These are phyloP conservation scores for Coemansia umbellata DNA, from an alignment of 192 early-diverging fungal species.

Conservation along the genomic window DNA sequence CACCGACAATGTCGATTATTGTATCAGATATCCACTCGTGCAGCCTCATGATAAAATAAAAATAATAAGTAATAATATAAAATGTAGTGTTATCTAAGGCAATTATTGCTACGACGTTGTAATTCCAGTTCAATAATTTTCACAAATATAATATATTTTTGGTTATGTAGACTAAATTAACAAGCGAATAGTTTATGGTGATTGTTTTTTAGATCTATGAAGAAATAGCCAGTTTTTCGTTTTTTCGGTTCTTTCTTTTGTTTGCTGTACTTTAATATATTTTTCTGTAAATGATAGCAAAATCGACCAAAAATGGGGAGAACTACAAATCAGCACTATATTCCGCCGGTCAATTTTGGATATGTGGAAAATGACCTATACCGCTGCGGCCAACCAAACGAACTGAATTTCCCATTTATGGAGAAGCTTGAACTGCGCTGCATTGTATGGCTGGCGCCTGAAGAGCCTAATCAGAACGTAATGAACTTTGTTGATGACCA, in stretches of 20 bases:
- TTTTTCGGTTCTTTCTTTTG: not conserved
- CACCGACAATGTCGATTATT: conserved; percentile 40
- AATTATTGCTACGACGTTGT: no score
- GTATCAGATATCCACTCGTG: conserved; percentile 46
- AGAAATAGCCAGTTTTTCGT: not conserved
- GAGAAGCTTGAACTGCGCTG: conserved; percentile 93
- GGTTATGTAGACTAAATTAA: no score
- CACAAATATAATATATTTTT: no score
- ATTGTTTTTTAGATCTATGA: no score
- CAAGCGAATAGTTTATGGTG: no score
- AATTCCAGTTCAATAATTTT: no score
- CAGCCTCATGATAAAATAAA: conserved; percentile 22
- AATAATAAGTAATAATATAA: no score
- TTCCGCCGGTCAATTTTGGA: conserved; percentile 77
- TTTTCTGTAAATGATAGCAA: not conserved
- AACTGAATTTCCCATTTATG: conserved; percentile 98
- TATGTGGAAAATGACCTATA: conserved; percentile 97
- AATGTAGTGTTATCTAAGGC: no score
- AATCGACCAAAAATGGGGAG: conserved; percentile 24
- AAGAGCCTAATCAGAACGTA: conserved; percentile 94
- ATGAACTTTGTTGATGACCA: conserved; percentile 99
- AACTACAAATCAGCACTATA: conserved; percentile 50
- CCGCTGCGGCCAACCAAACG: conserved; percentile 96
- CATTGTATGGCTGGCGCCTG: conserved; percentile 92
- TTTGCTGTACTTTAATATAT: no score